phyloP scores from a whole-genome alignment of 768 basidiomycete species.

The Auricularia cornea region DNA sequence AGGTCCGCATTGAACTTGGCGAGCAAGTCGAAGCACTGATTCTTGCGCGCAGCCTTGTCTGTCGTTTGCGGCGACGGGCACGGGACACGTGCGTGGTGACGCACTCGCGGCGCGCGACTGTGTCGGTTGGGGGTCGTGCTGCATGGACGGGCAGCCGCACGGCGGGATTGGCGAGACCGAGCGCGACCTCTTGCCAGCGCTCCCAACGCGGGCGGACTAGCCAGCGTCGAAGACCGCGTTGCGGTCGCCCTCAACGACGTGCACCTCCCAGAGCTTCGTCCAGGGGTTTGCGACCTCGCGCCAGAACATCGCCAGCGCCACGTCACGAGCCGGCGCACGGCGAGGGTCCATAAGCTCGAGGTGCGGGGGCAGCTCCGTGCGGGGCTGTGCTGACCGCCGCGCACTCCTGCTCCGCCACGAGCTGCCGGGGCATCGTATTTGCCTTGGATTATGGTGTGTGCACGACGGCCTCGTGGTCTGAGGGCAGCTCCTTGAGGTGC shows the following conservation, averaged over 20 bases:
- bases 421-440: constrained; percentile 55
- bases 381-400: constrained; percentile 67
- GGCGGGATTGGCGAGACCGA: constrained; percentile 20
- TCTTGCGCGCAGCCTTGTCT: no score
- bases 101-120: neutral
- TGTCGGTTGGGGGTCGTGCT: neutral
- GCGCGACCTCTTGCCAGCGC: constrained; percentile 60
- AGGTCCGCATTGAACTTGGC: no score
- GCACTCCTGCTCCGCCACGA: constrained; percentile 70
- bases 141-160: neutral
- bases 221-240: constrained; percentile 40
- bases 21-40: no score
- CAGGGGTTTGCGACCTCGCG: constrained; percentile 52
- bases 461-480: neutral
- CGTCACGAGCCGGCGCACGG: constrained; percentile 42
- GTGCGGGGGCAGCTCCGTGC: constrained; percentile 60
- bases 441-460: constrained; percentile 35
- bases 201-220: constrained; percentile 59
- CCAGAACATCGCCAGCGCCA: constrained; percentile 59
- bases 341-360: constrained; percentile 45
- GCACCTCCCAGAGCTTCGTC: constrained; percentile 78
- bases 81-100: no score
- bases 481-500: constrained; percentile 1
- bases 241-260: constrained; percentile 59
- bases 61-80: no score